A percentile compares a stretch with the other conserved stretches of the same genome.
phyloP scores from a whole-genome alignment of 495 filamentous ascomycete species.

The Halenospora varia region DNA sequence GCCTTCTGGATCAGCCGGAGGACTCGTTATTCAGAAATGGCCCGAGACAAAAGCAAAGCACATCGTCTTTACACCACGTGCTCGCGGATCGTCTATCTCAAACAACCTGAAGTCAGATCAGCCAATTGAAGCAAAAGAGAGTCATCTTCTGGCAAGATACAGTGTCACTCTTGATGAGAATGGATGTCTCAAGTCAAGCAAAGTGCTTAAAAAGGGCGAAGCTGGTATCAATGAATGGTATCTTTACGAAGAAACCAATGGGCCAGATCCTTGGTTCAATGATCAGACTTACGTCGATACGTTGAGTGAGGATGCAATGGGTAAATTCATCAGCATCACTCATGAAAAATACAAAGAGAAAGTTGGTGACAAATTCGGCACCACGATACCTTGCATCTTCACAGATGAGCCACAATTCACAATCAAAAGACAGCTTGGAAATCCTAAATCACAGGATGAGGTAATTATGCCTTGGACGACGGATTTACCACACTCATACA shows the following conservation, averaged over 20 bases:
- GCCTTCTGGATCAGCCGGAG: conserved; percentile 24
- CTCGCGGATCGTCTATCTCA: conserved; percentile 6
- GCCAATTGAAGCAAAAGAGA: conserved; percentile 1
- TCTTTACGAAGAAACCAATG: conserved; percentile 24
- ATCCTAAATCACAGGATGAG: conserved; percentile 11
- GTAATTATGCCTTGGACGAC: conserved; percentile 24
- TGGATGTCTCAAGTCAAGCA: conserved; percentile 13
- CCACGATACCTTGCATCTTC: conserved; percentile 23
- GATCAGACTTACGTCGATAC: conserved; percentile 25
- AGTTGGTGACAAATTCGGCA: conserved; percentile 24
- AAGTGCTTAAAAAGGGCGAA: conserved; percentile 7
- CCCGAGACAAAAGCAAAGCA: conserved; percentile 21
- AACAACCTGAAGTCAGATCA: not conserved
- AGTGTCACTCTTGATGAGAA: conserved; percentile 14
- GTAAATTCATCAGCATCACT: conserved; percentile 22
- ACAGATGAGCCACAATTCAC: conserved; percentile 28
- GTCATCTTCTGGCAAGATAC: conserved; percentile 19
- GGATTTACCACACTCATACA: conserved; percentile 8
- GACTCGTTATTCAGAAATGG: conserved; percentile 14
- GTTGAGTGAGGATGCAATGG: conserved; percentile 19
- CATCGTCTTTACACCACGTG: conserved; percentile 17
- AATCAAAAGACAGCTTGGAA: conserved; percentile 19
- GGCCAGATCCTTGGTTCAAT: conserved; percentile 24
- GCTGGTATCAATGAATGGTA: conserved; percentile 16
- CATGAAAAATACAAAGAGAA: conserved; percentile 25